phyloP scores from a whole-genome alignment of 2,329 filamentous ascomycete species.

The Alternaria solani region DNA sequence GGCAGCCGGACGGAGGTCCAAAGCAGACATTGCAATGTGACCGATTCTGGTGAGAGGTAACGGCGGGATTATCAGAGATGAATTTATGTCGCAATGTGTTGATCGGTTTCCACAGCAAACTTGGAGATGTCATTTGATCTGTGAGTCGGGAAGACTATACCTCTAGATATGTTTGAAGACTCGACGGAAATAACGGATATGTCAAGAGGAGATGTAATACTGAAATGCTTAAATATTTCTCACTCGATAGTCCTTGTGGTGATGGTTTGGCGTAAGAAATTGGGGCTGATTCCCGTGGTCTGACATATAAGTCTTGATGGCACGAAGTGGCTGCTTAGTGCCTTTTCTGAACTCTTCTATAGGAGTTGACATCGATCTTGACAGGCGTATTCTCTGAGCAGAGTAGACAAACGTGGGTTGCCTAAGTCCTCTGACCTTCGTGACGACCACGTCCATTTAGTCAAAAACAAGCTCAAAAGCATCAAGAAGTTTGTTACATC shows the following conservation, averaged over 20 bases:
- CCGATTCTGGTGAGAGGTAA: background rate
- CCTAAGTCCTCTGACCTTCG: background rate
- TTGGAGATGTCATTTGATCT: background rate
- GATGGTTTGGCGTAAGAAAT: background rate
- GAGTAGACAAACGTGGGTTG: background rate
- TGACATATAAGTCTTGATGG: background rate
- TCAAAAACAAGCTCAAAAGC: background rate
- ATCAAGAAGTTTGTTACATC: background rate
- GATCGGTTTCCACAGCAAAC: background rate
- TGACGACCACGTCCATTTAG: background rate
- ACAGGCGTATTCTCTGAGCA: background rate
- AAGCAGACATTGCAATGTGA: background rate
- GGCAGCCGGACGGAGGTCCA: background rate
- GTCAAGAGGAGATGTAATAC: background rate
- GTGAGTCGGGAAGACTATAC: background rate
- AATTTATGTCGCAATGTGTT: background rate
- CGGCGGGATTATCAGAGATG: background rate
- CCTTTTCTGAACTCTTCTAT: background rate
- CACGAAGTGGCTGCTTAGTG: background rate
- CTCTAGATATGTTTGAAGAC: background rate
- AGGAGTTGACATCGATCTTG: background rate
- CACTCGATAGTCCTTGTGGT: background rate
- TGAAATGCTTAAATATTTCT: background rate
- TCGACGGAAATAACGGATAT: background rate
- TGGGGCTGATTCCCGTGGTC: too few species aligned